These are phyloP conservation scores for Cryptosporidium xiaoi DNA, from an alignment of 169 alveolate species.

Conservation along the genomic window DNA sequence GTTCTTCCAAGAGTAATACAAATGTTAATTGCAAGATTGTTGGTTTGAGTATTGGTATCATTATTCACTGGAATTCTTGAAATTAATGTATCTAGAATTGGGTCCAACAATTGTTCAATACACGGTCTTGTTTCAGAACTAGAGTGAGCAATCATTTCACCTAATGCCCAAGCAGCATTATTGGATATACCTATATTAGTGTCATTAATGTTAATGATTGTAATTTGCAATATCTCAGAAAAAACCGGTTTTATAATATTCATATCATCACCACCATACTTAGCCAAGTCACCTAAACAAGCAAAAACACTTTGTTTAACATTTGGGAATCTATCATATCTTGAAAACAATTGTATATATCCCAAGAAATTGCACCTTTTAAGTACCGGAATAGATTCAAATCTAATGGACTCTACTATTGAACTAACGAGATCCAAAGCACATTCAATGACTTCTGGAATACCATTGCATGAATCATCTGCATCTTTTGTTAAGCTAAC, in stretches of 20 bases:
- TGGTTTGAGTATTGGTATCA: neutral
- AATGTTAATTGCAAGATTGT: conserved; percentile 76
- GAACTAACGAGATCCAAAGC: conserved; percentile 73
- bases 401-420: conserved; percentile 68
- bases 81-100: conserved; percentile 78
- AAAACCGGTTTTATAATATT: conserved; percentile 24
- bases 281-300: conserved; percentile 82
- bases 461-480: conserved; percentile 2
- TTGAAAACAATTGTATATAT: conserved; percentile 36
- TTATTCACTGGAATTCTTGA: conserved; percentile 49
- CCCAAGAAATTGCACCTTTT: conserved; percentile 51
- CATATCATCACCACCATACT: conserved; percentile 73
- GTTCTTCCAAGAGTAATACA: conserved; percentile 84
- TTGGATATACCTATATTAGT: conserved; percentile 82
- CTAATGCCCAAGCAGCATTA: conserved; percentile 90
- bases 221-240: neutral
- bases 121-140: conserved; percentile 65
- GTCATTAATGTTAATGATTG: conserved; percentile 73
- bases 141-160: conserved; percentile 82
- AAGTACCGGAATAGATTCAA: conserved; percentile 49
- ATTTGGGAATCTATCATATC: conserved; percentile 44
- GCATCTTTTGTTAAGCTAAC: conserved; percentile 2
- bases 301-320: conserved; percentile 82
- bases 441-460: conserved; percentile 48
- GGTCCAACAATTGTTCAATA: conserved; percentile 81